phyloP scores from a whole-genome alignment of 2,329 filamentous ascomycete genomes.

The Aureobasidium sp. region DNA sequence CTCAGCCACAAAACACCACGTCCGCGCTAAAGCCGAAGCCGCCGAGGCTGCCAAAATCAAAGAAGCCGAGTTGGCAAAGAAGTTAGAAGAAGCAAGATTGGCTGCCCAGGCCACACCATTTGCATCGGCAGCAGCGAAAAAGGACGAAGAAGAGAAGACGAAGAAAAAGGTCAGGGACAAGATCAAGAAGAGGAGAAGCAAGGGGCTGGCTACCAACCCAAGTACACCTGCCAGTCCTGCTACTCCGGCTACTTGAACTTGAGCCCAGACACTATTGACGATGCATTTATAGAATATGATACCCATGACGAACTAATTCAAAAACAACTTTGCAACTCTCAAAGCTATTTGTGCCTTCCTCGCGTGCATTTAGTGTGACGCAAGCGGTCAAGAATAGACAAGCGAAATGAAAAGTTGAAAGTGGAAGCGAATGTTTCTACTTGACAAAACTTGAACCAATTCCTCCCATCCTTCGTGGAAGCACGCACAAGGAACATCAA shows the following conservation, averaged over 20 bases:
- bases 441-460: background rate
- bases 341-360: background rate
- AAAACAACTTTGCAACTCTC: background rate
- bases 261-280: conserved; percentile 30
- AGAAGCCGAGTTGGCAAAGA: conserved; percentile 24
- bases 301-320: conserved; percentile 30
- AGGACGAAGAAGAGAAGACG: background rate
- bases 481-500: conserved; percentile 23
- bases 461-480: no score
- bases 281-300: conserved; percentile 41
- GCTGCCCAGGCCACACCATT: conserved; percentile 22
- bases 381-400: background rate
- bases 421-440: background rate
- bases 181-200: conserved; percentile 33
- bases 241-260: conserved; percentile 3
- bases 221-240: conserved; percentile 12
- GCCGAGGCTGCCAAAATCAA: conserved; percentile 27
- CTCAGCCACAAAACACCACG: conserved; percentile 36
- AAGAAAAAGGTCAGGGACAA: conserved; percentile 21
- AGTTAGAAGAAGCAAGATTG: conserved; percentile 25
- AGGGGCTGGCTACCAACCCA: conserved; percentile 24
- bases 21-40: conserved; percentile 36
- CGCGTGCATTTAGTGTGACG: background rate
- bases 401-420: background rate
- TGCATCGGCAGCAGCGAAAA: background rate